A percentile compares a stretch with the other conserved stretches of the same genome.
Conservation (phyloP, 495 filamentous ascomycete genomes). For the Tuber borchii region DNA sequence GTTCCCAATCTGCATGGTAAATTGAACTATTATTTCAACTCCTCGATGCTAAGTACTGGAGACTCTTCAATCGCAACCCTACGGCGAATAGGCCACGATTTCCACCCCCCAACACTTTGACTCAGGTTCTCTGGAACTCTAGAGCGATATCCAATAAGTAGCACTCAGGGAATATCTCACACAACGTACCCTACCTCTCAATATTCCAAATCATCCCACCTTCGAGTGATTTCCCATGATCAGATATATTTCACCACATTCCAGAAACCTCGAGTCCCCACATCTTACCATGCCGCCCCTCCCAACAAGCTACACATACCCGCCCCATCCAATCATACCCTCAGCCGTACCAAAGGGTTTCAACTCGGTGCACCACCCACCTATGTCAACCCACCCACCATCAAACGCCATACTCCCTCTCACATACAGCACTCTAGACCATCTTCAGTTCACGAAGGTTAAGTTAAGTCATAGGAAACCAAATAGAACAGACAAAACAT, state of each 20-base stretch:
- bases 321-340: neutral
- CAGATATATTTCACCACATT: neutral
- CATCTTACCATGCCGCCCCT: neutral
- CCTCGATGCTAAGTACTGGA: neutral
- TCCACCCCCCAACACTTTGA: neutral
- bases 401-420: too few relatives aligned
- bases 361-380: too few relatives aligned
- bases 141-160: neutral
- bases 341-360: too few relatives aligned
- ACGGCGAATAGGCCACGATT: neutral
- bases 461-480: too few relatives aligned
- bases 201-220: neutral
- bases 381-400: too few relatives aligned
- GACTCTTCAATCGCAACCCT: neutral
- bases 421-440: too few relatives aligned
- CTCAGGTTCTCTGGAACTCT: neutral
- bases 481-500: too few relatives aligned
- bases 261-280: neutral
- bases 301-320: neutral
- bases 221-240: neutral
- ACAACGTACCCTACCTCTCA: neutral
- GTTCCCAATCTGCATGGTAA: neutral
- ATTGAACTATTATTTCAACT: neutral
- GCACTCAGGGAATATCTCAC: neutral
- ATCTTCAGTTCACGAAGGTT: too few relatives aligned